phyloP scores from a whole-genome alignment of 306 rosid genomes.

The Inga oerstediana region DNA sequence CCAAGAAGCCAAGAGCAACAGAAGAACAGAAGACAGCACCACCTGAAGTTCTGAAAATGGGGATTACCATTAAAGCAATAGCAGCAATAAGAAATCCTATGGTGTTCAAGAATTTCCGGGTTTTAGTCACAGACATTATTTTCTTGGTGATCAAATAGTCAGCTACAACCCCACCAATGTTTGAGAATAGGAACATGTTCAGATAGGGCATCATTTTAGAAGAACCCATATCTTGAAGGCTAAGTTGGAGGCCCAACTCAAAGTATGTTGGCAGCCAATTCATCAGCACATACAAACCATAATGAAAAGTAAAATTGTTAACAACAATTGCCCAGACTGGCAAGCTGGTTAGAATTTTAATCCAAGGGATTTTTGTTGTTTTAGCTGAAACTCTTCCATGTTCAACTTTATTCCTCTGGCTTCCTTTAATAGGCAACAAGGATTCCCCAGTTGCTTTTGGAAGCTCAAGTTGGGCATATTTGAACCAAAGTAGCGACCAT shows the following conservation, averaged over 20 bases:
- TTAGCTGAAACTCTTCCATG: conserved; percentile 39
- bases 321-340: conserved; percentile 99
- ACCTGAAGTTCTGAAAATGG: conserved; percentile 76
- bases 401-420: conserved; percentile 58
- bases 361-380: conserved; percentile 76
- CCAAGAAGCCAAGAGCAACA: conserved; percentile 95
- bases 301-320: conserved; percentile 95
- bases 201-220: conserved; percentile 96
- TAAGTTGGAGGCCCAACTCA: conserved; percentile 87
- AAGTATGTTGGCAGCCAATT: conserved; percentile 98
- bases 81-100: conserved; percentile 85
- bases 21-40: conserved; percentile 97
- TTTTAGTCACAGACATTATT: conserved; percentile 72
- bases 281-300: conserved; percentile 92
- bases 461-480: conserved; percentile 68
- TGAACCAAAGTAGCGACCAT: conserved; percentile 90
- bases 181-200: conserved; percentile 93
- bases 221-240: conserved; percentile 99
- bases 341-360: conserved; percentile 67
- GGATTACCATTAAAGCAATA: conserved; percentile 73
- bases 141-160: conserved; percentile 79
- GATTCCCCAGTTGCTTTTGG: conserved; percentile 84
- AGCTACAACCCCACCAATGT: conserved; percentile 88
- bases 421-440: conserved; percentile 60
- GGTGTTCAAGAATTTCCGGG: conserved; percentile 85